A percentile compares a stretch with the other conserved stretches of the same genome.
These are phyloP conservation scores for Hortaea werneckii DNA, from an alignment of 2,329 filamentous ascomycete genomes.

Conservation along the genomic window DNA sequence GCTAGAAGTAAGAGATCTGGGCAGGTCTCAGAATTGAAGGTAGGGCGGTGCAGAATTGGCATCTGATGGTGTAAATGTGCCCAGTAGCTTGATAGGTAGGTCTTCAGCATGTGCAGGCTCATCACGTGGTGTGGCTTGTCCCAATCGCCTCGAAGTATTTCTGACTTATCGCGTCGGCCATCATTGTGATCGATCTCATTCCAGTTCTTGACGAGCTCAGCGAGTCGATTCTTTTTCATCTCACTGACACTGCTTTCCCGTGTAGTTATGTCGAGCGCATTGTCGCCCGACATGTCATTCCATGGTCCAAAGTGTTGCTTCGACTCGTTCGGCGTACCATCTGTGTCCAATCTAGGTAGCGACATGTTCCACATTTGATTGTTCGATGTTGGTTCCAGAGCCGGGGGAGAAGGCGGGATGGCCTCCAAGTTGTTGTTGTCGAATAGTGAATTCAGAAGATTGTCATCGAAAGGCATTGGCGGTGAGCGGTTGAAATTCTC, in stretches of 20 bases:
- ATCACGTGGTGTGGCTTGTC: constrained; percentile 53
- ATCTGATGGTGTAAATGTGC: constrained; percentile 87
- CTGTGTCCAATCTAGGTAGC: constrained; percentile 16
- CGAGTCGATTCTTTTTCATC: constrained; percentile 66
- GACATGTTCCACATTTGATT: constrained; percentile 10
- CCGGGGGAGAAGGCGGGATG: constrained; percentile 14
- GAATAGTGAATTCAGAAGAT: constrained; percentile 18
- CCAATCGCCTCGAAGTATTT: constrained; percentile 68
- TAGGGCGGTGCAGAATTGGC: constrained; percentile 88
- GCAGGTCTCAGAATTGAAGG: constrained; percentile 78
- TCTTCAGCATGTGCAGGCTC: constrained; percentile 90
- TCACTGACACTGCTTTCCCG: constrained; percentile 76
- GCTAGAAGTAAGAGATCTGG: constrained; percentile 75
- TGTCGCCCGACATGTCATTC: not conserved
- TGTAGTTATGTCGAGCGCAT: constrained; percentile 58
- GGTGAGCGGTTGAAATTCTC: constrained; percentile 77
- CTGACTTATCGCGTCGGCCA: constrained; percentile 63
- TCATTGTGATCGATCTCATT: constrained; percentile 69
- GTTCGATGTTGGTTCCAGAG: constrained; percentile 11
- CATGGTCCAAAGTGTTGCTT: not conserved
- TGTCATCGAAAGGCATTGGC: constrained; percentile 36
- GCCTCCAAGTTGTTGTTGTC: constrained; percentile 7
- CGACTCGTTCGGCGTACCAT: constrained; percentile 5
- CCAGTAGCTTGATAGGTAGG: constrained; percentile 91
- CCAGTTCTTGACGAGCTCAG: constrained; percentile 71